Conservation (phyloP, 2,329 filamentous ascomycete genomes). For the Verticillium klebahnii region DNA sequence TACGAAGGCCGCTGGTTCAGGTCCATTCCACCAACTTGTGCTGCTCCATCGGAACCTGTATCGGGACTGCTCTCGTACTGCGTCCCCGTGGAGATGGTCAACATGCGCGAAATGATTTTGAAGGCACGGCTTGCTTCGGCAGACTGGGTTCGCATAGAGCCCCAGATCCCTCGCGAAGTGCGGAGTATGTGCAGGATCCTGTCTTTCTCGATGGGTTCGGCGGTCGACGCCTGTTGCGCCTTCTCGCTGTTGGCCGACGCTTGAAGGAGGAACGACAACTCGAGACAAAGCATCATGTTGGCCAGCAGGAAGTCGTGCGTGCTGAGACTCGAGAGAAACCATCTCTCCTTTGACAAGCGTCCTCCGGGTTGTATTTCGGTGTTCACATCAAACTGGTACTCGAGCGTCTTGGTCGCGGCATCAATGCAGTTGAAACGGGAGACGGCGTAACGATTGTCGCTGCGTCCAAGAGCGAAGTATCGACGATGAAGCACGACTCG, state of each 20-base stretch:
- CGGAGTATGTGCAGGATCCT: slow-evolving; percentile 20
- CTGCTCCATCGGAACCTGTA: not conserved
- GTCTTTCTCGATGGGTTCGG: slow-evolving; percentile 15
- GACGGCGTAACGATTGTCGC: slow-evolving; percentile 27
- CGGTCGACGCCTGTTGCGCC: slow-evolving; percentile 4
- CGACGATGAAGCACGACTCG: slow-evolving; percentile 35
- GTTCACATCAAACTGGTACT: slow-evolving; percentile 37
- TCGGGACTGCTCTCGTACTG: slow-evolving; percentile 19
- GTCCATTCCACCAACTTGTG: not conserved
- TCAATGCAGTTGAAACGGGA: slow-evolving; percentile 38
- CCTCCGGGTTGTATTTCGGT: slow-evolving; percentile 32
- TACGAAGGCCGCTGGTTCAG: slow-evolving; percentile 8
- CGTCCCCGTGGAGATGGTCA: slow-evolving; percentile 19
- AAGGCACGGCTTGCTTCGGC: slow-evolving; percentile 22
- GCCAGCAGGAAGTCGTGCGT: slow-evolving; percentile 42
- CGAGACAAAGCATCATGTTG: slow-evolving; percentile 39
- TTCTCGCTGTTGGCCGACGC: slow-evolving; percentile 4
- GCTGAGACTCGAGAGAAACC: slow-evolving; percentile 36
- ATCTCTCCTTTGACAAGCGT: slow-evolving; percentile 31
- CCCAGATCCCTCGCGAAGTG: slow-evolving; percentile 22
- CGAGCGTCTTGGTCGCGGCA: slow-evolving; percentile 36
- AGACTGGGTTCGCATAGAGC: slow-evolving; percentile 16
- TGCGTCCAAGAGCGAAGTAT: slow-evolving; percentile 24
- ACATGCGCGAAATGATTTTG: slow-evolving; percentile 24
- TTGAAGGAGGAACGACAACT: slow-evolving; percentile 15